Evolutionary conservation across 345 rosid species (phyloP), one percentile per base, ranked within the genome.

Genomic region (sweet orange (Citrus sinensis)): DNA sequence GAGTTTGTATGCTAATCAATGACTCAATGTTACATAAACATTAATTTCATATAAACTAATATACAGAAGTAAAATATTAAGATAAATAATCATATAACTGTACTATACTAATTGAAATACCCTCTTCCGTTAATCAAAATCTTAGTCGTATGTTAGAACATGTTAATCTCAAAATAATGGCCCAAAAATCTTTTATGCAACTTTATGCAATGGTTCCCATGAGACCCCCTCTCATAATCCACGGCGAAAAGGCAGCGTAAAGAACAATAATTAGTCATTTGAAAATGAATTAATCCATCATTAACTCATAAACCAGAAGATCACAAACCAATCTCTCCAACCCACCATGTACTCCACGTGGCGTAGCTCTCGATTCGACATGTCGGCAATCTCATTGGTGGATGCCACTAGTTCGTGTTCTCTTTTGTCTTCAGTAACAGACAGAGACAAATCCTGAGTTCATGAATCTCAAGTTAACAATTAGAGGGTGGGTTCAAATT

Each of bases 361-460:
- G 70, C 62, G 13, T 13, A 1, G 1, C n/a, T n/a, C 6, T 2
- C 3, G 32, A 2, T 16, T 30, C 24, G 71, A 42, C 78, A 75
- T 22, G 71, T 64, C 2, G 16, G 19, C 42, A 63, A 6, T 19
- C 46, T 7, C 9, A 20, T 49, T 46, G 55, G 55, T 32, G 72
- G 78, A 59, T 13, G 39, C 30, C 71, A 67, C 67, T 56, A 29
- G 62, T n/a, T 49, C 25, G 20, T 71, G 80, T 71, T 56, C 78
- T 49, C 54, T 59, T 74, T 65, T 76, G 85, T 85, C 75, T 74
- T 3, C 59, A 65, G 60, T 24, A 59, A 30, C 62, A 70, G 83
- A 75, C 76, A 65, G 42, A 58, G 85, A 75, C 76, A 65, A 20
- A 65, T 65, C 13, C 61, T 49, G 61, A 20, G 70, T n/a, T 63